Base-by-base conservation (phyloP, 2,329 filamentous ascomycete genomes). In the Fusarium multiceps region DNA sequence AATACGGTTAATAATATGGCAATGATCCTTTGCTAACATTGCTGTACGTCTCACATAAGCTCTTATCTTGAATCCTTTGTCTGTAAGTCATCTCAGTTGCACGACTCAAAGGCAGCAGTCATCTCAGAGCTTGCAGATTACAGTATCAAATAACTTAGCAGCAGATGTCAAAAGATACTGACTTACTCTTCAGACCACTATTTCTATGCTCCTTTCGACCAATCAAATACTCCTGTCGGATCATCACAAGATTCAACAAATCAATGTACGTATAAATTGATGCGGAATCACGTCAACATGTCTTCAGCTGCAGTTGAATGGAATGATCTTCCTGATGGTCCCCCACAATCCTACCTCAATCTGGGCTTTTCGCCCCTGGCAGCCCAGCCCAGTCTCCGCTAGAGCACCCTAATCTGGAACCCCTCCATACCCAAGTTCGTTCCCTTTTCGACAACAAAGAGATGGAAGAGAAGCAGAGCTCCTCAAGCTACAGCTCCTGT, bases 211-310 rank as follows among this genome's bases (percentile, higher is more conserved):
- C 13, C n/a, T 45, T 21, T 43, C 21, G 11, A 45, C 20, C 14
- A 37, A n/a, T 18, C 13, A 21, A 20, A 13, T 27, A n/a, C 13
- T 12, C 8, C 12, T 11, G n/a, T 28, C 49, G 11, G 12, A 40
- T 28, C 23, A 28, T 41, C 34, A 42, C 23, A 13, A 28, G 49
- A 34, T 21, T 53, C 48, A 25, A 50, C 47, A 25, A 37, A 58
- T 42, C 30, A 49, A 40, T 27, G 42, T 30, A 54, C 48, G 61
- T 59, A 50, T 18, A 21, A 37, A 43, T 25, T 7, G 46, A 57
- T 68, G 43, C 61, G 7, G 55, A 18, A 18, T 51, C 49, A 45
- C 43, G 46, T 62, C 61, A 67, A 68, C 23, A 42, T 70, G 63
- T 59, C 57, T n/a, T 55, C 41, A 34, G 30, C 25, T 55, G 37